These are phyloP conservation scores for Aureobasidium uvarum DNA, from an alignment of 2,329 filamentous ascomycete genomes.

Conservation along the genomic window DNA sequence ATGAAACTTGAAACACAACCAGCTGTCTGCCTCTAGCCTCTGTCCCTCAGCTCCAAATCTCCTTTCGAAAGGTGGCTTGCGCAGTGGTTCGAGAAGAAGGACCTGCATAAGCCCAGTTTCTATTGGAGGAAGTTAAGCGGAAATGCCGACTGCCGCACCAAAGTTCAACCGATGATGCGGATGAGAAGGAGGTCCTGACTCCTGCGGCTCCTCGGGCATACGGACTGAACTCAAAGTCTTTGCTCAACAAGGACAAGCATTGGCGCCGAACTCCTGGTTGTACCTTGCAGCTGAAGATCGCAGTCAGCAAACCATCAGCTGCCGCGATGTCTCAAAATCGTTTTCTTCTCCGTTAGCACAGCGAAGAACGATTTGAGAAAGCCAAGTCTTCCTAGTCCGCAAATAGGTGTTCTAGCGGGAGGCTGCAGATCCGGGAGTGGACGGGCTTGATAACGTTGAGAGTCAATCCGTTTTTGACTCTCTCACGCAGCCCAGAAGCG, in stretches of 20 bases:
- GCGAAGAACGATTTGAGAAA: constrained; percentile 15
- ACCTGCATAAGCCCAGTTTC: constrained; percentile 20
- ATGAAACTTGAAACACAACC: neutral
- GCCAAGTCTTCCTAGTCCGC: constrained; percentile 13
- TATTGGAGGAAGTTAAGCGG: constrained; percentile 18
- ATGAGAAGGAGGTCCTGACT: neutral
- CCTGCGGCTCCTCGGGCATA: constrained; percentile 4
- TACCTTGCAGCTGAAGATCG: neutral
- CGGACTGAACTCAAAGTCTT: neutral
- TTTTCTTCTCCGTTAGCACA: neutral
- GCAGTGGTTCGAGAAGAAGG: constrained; percentile 14
- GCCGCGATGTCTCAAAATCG: neutral
- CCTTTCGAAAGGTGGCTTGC: constrained; percentile 1
- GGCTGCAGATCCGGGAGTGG: constrained; percentile 20
- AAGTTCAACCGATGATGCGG: constrained; percentile 6
- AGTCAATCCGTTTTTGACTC: constrained; percentile 25
- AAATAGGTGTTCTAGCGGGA: constrained; percentile 12
- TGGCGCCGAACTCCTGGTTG: neutral
- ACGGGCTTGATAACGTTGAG: constrained; percentile 21
- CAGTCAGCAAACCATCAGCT: neutral
- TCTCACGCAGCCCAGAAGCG: constrained; percentile 16
- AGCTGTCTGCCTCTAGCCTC: neutral
- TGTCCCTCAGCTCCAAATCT: neutral
- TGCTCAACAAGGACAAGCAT: constrained; percentile 10
- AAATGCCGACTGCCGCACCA: constrained; percentile 20